Conservation (phyloP, 345 rosid species). For the Psidium guajava region DNA sequence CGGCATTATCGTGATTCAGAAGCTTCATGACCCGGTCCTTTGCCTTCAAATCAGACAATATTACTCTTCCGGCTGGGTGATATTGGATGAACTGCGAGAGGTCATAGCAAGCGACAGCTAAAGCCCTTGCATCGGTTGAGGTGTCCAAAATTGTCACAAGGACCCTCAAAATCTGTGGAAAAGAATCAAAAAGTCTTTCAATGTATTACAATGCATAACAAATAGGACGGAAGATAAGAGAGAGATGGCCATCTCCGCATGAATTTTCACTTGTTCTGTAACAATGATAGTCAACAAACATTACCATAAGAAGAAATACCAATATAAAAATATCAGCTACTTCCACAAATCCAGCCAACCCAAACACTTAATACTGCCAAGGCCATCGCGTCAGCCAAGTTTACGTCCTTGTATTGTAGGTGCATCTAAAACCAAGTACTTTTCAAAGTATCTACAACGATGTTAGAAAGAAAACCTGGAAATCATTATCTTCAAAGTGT, state of each 20-base stretch:
- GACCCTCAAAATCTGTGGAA: constrained; percentile 74
- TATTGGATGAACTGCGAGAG: constrained; percentile 89
- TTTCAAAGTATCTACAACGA: neutral
- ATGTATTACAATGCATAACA: too few species aligned
- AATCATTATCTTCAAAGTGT: constrained; percentile 82
- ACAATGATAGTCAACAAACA: neutral
- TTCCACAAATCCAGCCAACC: neutral
- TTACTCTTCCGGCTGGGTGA: constrained; percentile 88
- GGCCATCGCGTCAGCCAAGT: neutral
- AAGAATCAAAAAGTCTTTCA: neutral
- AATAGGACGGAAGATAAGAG: neutral
- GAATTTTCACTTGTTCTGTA: neutral
- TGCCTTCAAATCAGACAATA: constrained; percentile 78
- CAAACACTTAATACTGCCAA: neutral
- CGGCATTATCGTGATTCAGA: constrained; percentile 36
- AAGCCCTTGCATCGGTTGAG: constrained; percentile 72
- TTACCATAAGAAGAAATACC: neutral
- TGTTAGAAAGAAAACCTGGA: constrained; percentile 48
- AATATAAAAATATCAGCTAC: neutral
- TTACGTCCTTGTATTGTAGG: neutral
- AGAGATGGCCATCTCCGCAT: neutral
- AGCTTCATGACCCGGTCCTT: constrained; percentile 62
- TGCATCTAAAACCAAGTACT: neutral
- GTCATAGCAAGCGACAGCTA: constrained; percentile 92
- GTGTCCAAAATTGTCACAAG: constrained; percentile 86